phyloP scores from a whole-genome alignment of 768 basidiomycete species.

The Leccinum subtestaceum region DNA sequence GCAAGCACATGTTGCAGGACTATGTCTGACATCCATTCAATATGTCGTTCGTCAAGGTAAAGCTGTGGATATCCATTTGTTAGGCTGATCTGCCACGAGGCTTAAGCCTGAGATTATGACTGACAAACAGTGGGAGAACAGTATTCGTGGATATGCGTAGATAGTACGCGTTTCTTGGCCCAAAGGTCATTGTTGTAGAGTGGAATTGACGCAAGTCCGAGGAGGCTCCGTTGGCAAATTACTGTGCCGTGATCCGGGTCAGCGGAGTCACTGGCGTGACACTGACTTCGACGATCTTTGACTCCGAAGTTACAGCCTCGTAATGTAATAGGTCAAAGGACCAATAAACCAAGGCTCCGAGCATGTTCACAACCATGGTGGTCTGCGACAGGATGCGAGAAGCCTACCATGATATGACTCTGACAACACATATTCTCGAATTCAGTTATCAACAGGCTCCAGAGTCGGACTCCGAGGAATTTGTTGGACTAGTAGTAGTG shows the following conservation, averaged over 20 bases:
- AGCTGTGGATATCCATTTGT: constrained; percentile 41
- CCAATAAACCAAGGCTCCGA: not conserved
- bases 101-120: constrained; percentile 15
- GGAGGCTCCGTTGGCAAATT: not conserved
- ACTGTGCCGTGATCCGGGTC: too few relatives aligned
- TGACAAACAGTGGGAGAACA: constrained; percentile 78
- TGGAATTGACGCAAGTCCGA: not conserved
- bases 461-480: too few relatives aligned
- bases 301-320: too few relatives aligned
- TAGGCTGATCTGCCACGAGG: not conserved
- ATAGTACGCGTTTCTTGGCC: constrained; percentile 75
- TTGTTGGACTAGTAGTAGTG: too few relatives aligned
- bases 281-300: too few relatives aligned
- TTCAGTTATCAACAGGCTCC: not conserved
- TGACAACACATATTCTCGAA: not conserved
- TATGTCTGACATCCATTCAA: constrained; percentile 87
- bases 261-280: too few relatives aligned
- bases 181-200: constrained; percentile 52
- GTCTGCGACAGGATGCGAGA: too few relatives aligned
- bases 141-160: constrained; percentile 72
- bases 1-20: constrained; percentile 77
- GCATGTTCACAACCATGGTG: not conserved
- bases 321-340: too few relatives aligned
- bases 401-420: too few relatives aligned
- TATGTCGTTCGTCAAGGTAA: constrained; percentile 85